These are phyloP conservation scores for Helotiales sp. DNA, from an alignment of 2,329 filamentous ascomycete species.

Conservation along the genomic window DNA sequence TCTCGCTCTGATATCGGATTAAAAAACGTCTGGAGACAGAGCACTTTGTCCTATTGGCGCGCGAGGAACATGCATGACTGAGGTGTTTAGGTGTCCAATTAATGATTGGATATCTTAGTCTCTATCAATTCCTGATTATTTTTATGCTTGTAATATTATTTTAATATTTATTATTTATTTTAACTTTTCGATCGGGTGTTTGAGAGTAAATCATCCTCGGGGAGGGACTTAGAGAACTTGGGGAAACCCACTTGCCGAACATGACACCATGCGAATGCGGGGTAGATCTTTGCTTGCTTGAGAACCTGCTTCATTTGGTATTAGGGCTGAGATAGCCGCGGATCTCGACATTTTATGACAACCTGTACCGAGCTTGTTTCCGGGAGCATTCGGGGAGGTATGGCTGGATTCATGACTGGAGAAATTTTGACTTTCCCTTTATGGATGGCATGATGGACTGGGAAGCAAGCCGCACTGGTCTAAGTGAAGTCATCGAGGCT, in stretches of 20 bases:
- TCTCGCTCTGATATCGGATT: conserved; percentile 8
- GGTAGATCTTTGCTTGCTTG: neutral
- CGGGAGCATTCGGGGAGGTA: neutral
- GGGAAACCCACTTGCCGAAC: neutral
- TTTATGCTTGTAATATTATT: neutral
- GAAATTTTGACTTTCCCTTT: neutral
- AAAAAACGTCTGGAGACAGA: neutral
- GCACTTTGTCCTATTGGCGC: neutral
- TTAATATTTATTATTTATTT: neutral
- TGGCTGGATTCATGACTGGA: neutral
- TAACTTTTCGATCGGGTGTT: neutral
- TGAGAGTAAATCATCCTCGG: neutral
- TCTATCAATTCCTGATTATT: neutral
- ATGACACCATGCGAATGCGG: neutral
- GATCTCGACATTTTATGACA: neutral
- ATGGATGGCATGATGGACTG: neutral
- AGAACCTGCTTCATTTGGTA: neutral
- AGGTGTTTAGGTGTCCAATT: neutral
- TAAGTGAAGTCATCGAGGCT: neutral
- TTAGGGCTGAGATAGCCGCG: neutral
- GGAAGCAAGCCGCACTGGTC: neutral
- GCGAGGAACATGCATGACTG: neutral
- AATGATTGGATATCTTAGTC: neutral
- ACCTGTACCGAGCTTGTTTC: neutral
- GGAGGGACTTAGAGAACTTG: neutral